A percentile compares a stretch with the other conserved stretches of the same genome.
phyloP scores from a whole-genome alignment of 805 yeast species.

The Lipomyces spencermartinsiae region DNA sequence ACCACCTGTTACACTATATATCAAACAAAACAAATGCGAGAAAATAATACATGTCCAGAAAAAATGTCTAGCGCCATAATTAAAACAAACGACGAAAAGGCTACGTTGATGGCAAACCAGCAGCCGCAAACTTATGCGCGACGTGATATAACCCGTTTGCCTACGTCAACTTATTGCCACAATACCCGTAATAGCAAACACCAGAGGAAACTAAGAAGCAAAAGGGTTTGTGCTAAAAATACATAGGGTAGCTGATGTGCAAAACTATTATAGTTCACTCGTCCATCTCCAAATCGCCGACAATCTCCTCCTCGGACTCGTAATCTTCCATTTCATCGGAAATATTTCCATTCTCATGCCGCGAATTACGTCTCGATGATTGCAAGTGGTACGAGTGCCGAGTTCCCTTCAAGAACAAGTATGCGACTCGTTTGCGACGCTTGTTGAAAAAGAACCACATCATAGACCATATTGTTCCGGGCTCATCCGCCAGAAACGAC shows the following conservation, averaged over 20 bases:
- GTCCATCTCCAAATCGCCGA: slow-evolving; percentile 53
- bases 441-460: slow-evolving; percentile 94
- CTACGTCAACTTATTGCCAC: not conserved
- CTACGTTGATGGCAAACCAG: not conserved
- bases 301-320: slow-evolving; percentile 45
- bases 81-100: slow-evolving; percentile 7
- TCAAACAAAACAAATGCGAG: not conserved
- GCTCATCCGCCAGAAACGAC: slow-evolving; percentile 69
- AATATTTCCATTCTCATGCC: slow-evolving; percentile 46
- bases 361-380: slow-evolving; percentile 44
- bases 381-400: slow-evolving; percentile 51
- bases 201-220: slow-evolving; percentile 6
- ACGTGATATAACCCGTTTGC: not conserved
- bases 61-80: slow-evolving; percentile 2
- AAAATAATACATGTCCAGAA: not conserved
- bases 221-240: not conserved
- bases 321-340: slow-evolving; percentile 30
- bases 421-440: slow-evolving; percentile 89
- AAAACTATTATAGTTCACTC: slow-evolving; percentile 14
- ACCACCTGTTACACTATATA: not conserved
- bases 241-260: not conserved
- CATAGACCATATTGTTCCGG: slow-evolving; percentile 70
- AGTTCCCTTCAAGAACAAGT: slow-evolving; percentile 70
- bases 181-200: not conserved
- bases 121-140: not conserved